A percentile compares a stretch with the other conserved stretches of the same genome.
These are phyloP conservation scores for Lipomyces yarrowii DNA, from an alignment of 1,139 yeast genomes.

Conservation along the genomic window DNA sequence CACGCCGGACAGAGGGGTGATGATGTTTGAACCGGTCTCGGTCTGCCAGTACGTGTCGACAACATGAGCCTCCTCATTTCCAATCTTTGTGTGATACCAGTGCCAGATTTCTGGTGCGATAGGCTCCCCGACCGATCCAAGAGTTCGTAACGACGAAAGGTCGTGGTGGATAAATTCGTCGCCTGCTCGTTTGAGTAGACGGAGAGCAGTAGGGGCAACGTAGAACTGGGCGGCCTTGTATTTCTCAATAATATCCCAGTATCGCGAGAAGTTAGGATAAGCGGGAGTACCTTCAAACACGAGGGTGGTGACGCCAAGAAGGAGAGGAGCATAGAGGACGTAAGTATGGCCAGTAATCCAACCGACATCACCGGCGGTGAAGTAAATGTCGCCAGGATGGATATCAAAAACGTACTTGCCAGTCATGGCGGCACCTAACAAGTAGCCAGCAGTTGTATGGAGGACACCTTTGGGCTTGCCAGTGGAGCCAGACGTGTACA, in stretches of 20 bases:
- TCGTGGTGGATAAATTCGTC: slow-evolving; percentile 88
- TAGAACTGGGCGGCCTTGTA: slow-evolving; percentile 95
- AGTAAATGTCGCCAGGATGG: slow-evolving; percentile 82
- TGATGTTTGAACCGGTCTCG: slow-evolving; percentile 94
- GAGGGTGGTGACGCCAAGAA: slow-evolving; percentile 85
- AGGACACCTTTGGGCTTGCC: slow-evolving; percentile 99
- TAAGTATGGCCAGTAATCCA: slow-evolving; percentile 99
- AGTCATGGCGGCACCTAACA: slow-evolving; percentile 92
- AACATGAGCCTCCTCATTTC: slow-evolving; percentile 81
- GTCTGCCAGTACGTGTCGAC: slow-evolving; percentile 99
- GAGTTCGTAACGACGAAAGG: slow-evolving; percentile 84
- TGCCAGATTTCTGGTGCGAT: slow-evolving; percentile 98
- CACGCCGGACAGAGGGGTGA: slow-evolving; percentile 93
- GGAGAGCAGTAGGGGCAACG: slow-evolving; percentile 97
- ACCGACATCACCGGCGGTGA: slow-evolving; percentile 98
- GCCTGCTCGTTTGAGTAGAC: slow-evolving; percentile 94
- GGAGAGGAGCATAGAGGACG: slow-evolving; percentile 90
- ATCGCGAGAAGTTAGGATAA: slow-evolving; percentile 93
- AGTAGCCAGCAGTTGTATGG: slow-evolving; percentile 91
- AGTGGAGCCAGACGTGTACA: slow-evolving; percentile 95
- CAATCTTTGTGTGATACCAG: slow-evolving; percentile 93
- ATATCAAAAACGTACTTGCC: slow-evolving; percentile 92
- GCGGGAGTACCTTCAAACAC: slow-evolving; percentile 98
- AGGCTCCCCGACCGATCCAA: slow-evolving; percentile 99
- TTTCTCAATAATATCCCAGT: slow-evolving; percentile 94